Evolutionary conservation across 805 yeast species (phyloP).

Genomic region (Wickerhamiella kazuoi): DNA sequence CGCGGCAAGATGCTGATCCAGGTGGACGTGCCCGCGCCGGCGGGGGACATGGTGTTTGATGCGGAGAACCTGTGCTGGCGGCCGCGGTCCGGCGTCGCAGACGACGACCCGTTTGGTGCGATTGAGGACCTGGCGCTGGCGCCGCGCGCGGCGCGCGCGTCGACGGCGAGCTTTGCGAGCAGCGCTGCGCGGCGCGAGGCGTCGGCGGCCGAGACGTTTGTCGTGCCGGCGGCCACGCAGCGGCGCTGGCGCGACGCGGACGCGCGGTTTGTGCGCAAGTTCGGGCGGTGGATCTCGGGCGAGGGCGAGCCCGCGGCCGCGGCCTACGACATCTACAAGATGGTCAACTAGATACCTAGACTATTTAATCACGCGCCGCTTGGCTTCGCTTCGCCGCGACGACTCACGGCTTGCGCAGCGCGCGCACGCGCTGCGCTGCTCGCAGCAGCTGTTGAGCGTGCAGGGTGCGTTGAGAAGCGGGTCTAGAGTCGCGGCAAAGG

Average conservation of each 20-base stretch:
- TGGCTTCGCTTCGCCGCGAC: too few relatives aligned
- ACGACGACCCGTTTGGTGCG: conserved; percentile 15
- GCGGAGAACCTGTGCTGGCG: conserved; percentile 14
- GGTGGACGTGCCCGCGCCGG: background rate
- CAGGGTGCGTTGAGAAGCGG: too few relatives aligned
- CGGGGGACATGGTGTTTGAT: conserved; percentile 14
- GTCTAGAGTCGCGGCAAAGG: too few relatives aligned
- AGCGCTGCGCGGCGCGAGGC: conserved; percentile 11
- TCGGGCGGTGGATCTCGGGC: conserved; percentile 16
- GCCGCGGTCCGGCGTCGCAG: conserved; percentile 6
- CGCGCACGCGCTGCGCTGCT: too few relatives aligned
- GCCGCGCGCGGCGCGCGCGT: conserved; percentile 3
- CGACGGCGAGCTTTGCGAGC: conserved; percentile 5
- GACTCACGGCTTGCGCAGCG: too few relatives aligned
- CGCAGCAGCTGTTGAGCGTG: too few relatives aligned
- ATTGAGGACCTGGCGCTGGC: conserved; percentile 9
- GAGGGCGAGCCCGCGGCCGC: conserved; percentile 9
- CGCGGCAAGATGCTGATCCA: conserved; percentile 10
- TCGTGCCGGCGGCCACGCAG: conserved; percentile 7
- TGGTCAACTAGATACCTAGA: conserved; percentile 9
- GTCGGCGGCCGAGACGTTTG: conserved; percentile 12
- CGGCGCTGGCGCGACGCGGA: conserved; percentile 15
- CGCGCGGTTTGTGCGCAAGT: conserved; percentile 16
- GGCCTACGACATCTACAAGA: conserved; percentile 12
- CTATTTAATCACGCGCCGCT: too few relatives aligned